phyloP scores from a whole-genome alignment of 345 rosid genomes.

The Salix udensis region DNA sequence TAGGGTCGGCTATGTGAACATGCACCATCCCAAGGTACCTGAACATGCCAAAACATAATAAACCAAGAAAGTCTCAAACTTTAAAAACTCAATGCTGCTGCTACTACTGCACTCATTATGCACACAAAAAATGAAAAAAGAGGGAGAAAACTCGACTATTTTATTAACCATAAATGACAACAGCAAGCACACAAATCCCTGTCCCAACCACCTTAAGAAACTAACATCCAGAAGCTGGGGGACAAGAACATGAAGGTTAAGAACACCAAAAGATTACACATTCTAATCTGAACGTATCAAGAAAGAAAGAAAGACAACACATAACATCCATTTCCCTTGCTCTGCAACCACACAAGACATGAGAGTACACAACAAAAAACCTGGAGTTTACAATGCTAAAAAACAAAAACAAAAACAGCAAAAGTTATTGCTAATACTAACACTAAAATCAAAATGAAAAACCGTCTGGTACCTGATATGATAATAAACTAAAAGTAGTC shows the following conservation, averaged over 20 bases:
- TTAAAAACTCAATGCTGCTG: slow-evolving; percentile 2
- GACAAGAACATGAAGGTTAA: neutral
- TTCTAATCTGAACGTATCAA: neutral
- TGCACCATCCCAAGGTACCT: neutral
- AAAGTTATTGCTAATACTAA: neutral
- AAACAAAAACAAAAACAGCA: neutral
- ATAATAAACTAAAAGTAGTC: neutral
- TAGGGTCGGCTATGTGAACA: neutral
- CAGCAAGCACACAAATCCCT: slow-evolving; percentile 8
- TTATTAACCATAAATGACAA: slow-evolving; percentile 22
- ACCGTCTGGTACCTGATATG: neutral
- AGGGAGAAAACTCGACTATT: slow-evolving; percentile 8
- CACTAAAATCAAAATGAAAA: neutral
- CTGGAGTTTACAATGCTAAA: neutral
- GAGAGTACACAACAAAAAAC: neutral
- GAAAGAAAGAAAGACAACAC: neutral
- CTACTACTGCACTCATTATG: neutral
- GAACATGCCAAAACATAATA: neutral
- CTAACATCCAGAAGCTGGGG: slow-evolving; percentile 18
- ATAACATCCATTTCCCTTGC: neutral
- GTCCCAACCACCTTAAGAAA: slow-evolving; percentile 12
- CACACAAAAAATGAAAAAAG: neutral
- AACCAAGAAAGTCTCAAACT: neutral
- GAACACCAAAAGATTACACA: neutral
- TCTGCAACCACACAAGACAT: neutral